Evolutionary conservation across 2,329 filamentous ascomycete genomes (phyloP).

Genomic region (Macrophomina tecta): DNA sequence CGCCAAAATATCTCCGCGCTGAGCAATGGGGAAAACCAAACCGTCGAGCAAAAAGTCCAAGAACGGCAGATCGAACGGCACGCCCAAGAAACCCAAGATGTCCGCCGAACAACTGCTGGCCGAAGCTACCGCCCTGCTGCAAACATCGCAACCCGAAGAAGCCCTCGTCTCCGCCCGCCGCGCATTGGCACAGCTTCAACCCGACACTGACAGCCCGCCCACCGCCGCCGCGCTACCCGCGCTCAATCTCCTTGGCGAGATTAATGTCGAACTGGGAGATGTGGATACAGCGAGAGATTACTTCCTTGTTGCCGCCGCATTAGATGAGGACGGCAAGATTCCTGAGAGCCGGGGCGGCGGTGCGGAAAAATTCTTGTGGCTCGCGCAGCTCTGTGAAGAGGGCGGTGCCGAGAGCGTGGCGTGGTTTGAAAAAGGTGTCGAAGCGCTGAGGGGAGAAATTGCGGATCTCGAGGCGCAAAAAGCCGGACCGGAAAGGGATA

Average conservation of each 20-base stretch:
- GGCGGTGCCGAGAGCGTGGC: conserved; percentile 65
- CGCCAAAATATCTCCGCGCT: background rate
- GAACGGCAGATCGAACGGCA: conserved; percentile 37
- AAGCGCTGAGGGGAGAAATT: conserved; percentile 74
- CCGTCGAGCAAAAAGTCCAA: conserved; percentile 50
- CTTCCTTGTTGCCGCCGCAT: conserved; percentile 74
- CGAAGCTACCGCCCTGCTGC: conserved; percentile 62
- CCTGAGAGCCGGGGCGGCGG: conserved; percentile 78
- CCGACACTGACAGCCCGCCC: conserved; percentile 39
- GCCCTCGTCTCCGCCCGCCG: conserved; percentile 62
- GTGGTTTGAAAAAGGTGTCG: conserved; percentile 72
- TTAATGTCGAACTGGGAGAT: conserved; percentile 82
- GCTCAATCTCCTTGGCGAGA: conserved; percentile 79
- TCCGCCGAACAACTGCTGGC: conserved; percentile 62
- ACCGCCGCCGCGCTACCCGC: conserved; percentile 64
- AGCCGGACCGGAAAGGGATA: conserved; percentile 44
- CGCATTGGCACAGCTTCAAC: conserved; percentile 57
- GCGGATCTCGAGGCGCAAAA: conserved; percentile 63
- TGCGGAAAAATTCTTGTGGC: conserved; percentile 91
- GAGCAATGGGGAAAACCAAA: conserved; percentile 59
- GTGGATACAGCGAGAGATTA: conserved; percentile 73
- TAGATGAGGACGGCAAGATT: conserved; percentile 76
- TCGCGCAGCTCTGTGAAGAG: conserved; percentile 82
- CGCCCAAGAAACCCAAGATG: conserved; percentile 55
- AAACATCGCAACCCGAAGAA: conserved; percentile 63